Conservation (phyloP, 805 yeast species). For the Nakazawaea holstii region DNA sequence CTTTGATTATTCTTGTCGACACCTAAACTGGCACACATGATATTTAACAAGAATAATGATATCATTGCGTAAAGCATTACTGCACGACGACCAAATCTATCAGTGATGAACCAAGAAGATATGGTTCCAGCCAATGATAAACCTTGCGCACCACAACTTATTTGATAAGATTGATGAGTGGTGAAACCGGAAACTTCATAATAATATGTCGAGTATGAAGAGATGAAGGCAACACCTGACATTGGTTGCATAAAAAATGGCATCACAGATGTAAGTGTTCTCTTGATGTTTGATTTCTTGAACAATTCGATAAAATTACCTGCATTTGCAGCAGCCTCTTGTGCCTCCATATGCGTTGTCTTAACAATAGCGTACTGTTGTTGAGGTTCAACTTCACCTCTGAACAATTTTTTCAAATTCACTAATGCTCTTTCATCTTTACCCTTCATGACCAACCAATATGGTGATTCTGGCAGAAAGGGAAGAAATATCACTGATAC, state of each 20-base stretch:
- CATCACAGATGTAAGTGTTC: conserved; percentile 35
- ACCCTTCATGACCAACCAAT: conserved; percentile 25
- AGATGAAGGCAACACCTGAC: conserved; percentile 40
- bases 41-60: conserved; percentile 18
- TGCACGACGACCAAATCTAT: conserved; percentile 26
- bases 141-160: conserved; percentile 26
- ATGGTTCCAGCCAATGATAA: conserved; percentile 16
- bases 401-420: conserved; percentile 22
- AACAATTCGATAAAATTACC: conserved; percentile 36
- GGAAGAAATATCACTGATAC: conserved; percentile 8
- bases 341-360: conserved; percentile 8
- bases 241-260: conserved; percentile 39
- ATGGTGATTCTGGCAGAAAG: conserved; percentile 19
- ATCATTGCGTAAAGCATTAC: conserved; percentile 22
- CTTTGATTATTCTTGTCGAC: conserved; percentile 13
- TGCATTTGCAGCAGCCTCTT: neutral
- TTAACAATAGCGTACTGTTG: conserved; percentile 13
- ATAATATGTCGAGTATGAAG: conserved; percentile 45
- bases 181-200: conserved; percentile 44
- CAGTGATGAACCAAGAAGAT: conserved; percentile 26
- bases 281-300: conserved; percentile 35
- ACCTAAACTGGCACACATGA: conserved; percentile 24
- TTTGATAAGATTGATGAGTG: conserved; percentile 26
- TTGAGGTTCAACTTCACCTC: conserved; percentile 1
- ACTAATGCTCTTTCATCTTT: conserved; percentile 36